phyloP scores from a whole-genome alignment of 768 basidiomycete species.

The Plicaturopsis crispa region DNA sequence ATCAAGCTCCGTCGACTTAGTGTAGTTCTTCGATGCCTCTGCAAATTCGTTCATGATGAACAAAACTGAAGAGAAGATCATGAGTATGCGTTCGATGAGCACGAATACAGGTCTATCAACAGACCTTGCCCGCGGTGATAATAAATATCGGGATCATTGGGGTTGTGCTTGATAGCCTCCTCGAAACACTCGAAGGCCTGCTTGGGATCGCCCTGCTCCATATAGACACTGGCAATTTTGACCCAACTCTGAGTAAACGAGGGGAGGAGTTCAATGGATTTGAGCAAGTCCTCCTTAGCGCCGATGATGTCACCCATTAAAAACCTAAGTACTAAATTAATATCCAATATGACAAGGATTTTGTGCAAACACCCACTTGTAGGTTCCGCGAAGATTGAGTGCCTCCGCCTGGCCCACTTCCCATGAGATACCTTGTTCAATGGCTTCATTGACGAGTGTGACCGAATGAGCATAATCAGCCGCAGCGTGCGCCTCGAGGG shows the following conservation, averaged over 20 bases:
- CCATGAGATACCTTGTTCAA: constrained; percentile 81
- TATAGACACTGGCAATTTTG: constrained; percentile 94
- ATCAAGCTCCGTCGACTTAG: constrained; percentile 83
- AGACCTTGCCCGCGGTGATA: constrained; percentile 96
- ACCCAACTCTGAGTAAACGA: constrained; percentile 83
- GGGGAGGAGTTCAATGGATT: constrained; percentile 61
- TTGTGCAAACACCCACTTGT: constrained; percentile 55
- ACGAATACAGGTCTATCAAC: constrained; percentile 10
- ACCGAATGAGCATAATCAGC: constrained; percentile 80
- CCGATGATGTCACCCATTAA: constrained; percentile 75
- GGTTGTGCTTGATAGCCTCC: constrained; percentile 74
- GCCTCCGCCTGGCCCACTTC: constrained; percentile 77
- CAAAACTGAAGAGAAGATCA: constrained; percentile 44
- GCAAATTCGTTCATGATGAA: constrained; percentile 92
- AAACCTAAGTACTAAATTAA: constrained; percentile 49
- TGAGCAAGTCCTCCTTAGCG: constrained; percentile 78
- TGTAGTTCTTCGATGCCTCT: constrained; percentile 86
- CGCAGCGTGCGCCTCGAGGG: constrained; percentile 77
- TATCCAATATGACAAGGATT: not conserved
- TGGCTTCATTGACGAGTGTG: constrained; percentile 72
- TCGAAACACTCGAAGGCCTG: constrained; percentile 91
- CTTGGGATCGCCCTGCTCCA: constrained; percentile 84
- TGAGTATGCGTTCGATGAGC: not conserved
- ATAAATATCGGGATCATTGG: constrained; percentile 89
- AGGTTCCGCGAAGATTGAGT: constrained; percentile 89